These are phyloP conservation scores for Fusarium mangiferae DNA, from an alignment of 2,329 filamentous ascomycete species.

Conservation along the genomic window DNA sequence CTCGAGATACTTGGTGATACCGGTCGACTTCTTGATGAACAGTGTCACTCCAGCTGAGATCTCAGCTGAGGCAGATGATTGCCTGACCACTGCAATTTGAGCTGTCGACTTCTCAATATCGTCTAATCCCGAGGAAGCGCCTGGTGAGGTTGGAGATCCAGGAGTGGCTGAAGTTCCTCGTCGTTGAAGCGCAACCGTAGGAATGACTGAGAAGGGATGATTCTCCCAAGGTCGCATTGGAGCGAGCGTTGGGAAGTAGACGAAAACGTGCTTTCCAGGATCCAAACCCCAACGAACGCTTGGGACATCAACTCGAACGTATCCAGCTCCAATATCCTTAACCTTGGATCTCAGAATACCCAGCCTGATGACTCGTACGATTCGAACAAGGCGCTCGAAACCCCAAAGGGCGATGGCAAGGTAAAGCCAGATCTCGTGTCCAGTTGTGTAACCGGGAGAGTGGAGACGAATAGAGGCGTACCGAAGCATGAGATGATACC, in stretches of 20 bases:
- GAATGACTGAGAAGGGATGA: conserved; percentile 12
- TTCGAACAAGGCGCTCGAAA: conserved; percentile 44
- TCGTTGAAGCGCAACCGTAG: neutral
- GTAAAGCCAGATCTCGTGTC: conserved; percentile 53
- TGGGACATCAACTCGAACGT: neutral
- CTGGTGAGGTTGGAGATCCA: neutral
- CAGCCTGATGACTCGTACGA: conserved; percentile 32
- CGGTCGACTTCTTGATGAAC: conserved; percentile 6
- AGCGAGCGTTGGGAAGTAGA: conserved; percentile 13
- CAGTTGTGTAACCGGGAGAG: conserved; percentile 48
- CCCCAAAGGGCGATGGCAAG: conserved; percentile 45
- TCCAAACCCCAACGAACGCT: conserved; percentile 2
- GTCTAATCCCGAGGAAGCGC: neutral
- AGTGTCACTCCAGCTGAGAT: conserved; percentile 3
- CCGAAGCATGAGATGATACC: conserved; percentile 53
- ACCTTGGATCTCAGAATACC: conserved; percentile 34
- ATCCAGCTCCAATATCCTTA: conserved; percentile 10
- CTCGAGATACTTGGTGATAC: conserved; percentile 4
- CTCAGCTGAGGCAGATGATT: neutral
- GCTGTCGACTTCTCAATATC: neutral
- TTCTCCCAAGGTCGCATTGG: conserved; percentile 11
- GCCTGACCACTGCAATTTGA: neutral
- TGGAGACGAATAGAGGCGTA: conserved; percentile 38
- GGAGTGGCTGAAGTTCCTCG: neutral
- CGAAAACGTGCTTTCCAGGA: conserved; percentile 11